A percentile compares a stretch with the other conserved stretches of the same genome.
phyloP scores from a whole-genome alignment of 1,284 basidiomycete genomes.

The Ustilago sp. region DNA sequence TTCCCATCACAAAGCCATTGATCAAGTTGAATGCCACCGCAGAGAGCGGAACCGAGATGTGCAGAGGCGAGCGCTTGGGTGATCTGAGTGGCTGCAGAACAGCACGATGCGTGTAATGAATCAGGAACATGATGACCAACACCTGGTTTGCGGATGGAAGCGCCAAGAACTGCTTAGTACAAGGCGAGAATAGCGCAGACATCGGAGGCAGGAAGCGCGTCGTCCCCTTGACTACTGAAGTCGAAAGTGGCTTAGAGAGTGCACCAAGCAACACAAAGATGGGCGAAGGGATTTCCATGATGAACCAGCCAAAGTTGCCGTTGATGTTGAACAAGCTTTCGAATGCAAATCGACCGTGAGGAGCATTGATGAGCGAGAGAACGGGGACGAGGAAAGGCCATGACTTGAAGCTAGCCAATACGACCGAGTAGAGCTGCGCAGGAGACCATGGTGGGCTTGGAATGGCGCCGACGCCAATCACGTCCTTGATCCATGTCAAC shows the following conservation, averaged over 20 bases:
- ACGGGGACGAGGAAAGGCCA: slow-evolving; percentile 71
- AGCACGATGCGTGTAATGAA: slow-evolving; percentile 87
- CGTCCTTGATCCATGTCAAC: slow-evolving; percentile 45
- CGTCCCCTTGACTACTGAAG: slow-evolving; percentile 24
- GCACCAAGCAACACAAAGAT: slow-evolving; percentile 71
- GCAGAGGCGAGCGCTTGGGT: slow-evolving; percentile 81
- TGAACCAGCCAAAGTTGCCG: slow-evolving; percentile 78
- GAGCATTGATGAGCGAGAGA: slow-evolving; percentile 75
- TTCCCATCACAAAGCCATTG: slow-evolving; percentile 80
- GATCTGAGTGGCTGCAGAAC: slow-evolving; percentile 84
- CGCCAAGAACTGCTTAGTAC: slow-evolving; percentile 60
- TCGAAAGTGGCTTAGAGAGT: slow-evolving; percentile 72
- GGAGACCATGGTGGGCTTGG: slow-evolving; percentile 49
- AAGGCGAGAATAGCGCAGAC: slow-evolving; percentile 59
- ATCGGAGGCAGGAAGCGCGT: slow-evolving; percentile 21
- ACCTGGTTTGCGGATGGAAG: slow-evolving; percentile 73
- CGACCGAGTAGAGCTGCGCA: slow-evolving; percentile 55
- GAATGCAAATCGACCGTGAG: slow-evolving; percentile 79
- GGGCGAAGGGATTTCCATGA: slow-evolving; percentile 87
- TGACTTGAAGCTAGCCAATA: slow-evolving; percentile 68
- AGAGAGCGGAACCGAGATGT: slow-evolving; percentile 76
- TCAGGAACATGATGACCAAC: slow-evolving; percentile 76
- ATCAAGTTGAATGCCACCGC: slow-evolving; percentile 79
- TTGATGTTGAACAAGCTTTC: slow-evolving; percentile 55
- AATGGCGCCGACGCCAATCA: slow-evolving; percentile 36